These are phyloP conservation scores for Lablab purpureus DNA, from an alignment of 306 rosid species.

Conservation along the genomic window DNA sequence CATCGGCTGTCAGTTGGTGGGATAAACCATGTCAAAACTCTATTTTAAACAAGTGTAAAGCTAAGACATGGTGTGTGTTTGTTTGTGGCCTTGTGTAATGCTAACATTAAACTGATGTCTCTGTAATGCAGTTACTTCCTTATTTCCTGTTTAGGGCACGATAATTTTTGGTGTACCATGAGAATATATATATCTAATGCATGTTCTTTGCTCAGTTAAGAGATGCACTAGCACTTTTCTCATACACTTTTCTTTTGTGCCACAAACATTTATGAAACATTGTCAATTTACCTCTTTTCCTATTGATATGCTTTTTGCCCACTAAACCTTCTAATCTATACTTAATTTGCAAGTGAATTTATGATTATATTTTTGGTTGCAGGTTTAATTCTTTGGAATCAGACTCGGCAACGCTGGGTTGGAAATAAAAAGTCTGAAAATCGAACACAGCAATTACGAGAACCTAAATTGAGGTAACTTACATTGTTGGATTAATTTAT, in stretches of 20 bases:
- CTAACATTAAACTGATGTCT: slow-evolving; percentile 10
- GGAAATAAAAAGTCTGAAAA: slow-evolving; percentile 69
- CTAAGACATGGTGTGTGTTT: not conserved
- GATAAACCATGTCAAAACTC: not conserved
- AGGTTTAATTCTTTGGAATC: slow-evolving; percentile 96
- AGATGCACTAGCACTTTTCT: not conserved
- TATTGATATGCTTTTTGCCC: slow-evolving; percentile 26
- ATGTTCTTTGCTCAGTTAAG: slow-evolving; percentile 15
- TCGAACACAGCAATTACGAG: slow-evolving; percentile 62
- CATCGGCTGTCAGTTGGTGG: not conserved
- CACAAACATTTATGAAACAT: not conserved
- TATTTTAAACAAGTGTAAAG: slow-evolving; percentile 11
- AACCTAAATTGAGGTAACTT: slow-evolving; percentile 82
- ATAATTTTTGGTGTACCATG: slow-evolving; percentile 26
- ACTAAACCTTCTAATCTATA: not conserved
- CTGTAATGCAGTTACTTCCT: not conserved
- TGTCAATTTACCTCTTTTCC: slow-evolving; percentile 3
- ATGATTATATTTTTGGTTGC: slow-evolving; percentile 42
- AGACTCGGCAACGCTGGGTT: slow-evolving; percentile 84
- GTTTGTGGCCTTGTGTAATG: not conserved
- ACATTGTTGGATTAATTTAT: slow-evolving; percentile 29
- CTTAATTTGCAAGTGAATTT: slow-evolving; percentile 37
- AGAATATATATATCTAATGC: slow-evolving; percentile 10
- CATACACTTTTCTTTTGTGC: not conserved
- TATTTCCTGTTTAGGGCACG: not conserved